A percentile compares a stretch with the other conserved stretches of the same genome.
These are phyloP conservation scores for Infundibulicybe gibba DNA, from an alignment of 768 basidiomycete species.

Conservation along the genomic window DNA sequence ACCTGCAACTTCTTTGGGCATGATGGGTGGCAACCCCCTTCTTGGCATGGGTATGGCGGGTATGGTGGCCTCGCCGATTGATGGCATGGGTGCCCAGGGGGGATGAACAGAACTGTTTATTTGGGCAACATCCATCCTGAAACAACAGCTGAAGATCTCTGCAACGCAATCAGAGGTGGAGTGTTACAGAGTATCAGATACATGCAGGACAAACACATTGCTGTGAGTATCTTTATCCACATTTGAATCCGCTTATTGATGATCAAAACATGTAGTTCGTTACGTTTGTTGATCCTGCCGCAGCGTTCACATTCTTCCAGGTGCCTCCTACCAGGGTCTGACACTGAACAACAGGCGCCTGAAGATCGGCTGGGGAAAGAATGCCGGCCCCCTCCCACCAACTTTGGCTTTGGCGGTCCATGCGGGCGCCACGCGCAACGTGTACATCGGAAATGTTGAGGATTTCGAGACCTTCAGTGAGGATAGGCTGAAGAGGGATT, in stretches of 20 bases:
- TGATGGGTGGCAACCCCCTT: slow-evolving; percentile 24
- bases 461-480: slow-evolving; percentile 93
- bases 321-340: slow-evolving; percentile 88
- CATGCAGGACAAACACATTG: slow-evolving; percentile 97
- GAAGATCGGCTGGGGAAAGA: slow-evolving; percentile 99
- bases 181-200: slow-evolving; percentile 93
- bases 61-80: neutral
- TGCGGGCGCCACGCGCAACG: slow-evolving; percentile 91
- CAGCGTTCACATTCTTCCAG: slow-evolving; percentile 93
- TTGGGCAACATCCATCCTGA: slow-evolving; percentile 97
- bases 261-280: slow-evolving; percentile 61
- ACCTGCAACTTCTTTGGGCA: slow-evolving; percentile 46
- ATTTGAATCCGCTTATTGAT: neutral
- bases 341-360: slow-evolving; percentile 91
- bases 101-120: slow-evolving; percentile 91
- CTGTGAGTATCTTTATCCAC: slow-evolving; percentile 47
- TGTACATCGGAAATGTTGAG: slow-evolving; percentile 93
- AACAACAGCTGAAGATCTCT: slow-evolving; percentile 91
- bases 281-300: slow-evolving; percentile 91
- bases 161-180: slow-evolving; percentile 96
- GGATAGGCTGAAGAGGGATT: slow-evolving; percentile 88
- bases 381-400: slow-evolving; percentile 82
- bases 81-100: slow-evolving; percentile 30
- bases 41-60: neutral
- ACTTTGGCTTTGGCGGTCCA: slow-evolving; percentile 86